A percentile compares a stretch with the other conserved stretches of the same genome.
Conservation (phyloP, 495 filamentous ascomycete genomes). For the Aspergillus affinis region DNA sequence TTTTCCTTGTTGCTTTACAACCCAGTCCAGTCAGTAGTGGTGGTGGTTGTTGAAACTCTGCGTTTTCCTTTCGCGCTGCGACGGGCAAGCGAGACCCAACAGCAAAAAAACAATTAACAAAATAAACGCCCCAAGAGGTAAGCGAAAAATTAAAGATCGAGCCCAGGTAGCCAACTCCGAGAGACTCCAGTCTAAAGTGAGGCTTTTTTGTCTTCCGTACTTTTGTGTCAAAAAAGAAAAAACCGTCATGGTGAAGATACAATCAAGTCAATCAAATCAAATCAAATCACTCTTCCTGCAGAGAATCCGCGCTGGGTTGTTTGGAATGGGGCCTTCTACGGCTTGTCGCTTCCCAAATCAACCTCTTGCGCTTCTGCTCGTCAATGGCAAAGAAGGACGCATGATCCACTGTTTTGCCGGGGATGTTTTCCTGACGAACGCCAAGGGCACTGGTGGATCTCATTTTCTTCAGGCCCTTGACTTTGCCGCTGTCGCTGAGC, state of each 20-base stretch:
- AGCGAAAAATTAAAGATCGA: slow-evolving; percentile 11
- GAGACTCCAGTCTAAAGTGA: slow-evolving; percentile 11
- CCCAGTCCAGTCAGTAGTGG: not conserved
- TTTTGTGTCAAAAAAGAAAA: slow-evolving; percentile 13
- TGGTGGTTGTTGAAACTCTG: not conserved
- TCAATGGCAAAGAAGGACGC: slow-evolving; percentile 48
- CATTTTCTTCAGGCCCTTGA: slow-evolving; percentile 49
- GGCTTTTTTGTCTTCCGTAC: slow-evolving; percentile 19
- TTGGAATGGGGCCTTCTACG: slow-evolving; percentile 41
- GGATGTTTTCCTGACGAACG: slow-evolving; percentile 26
- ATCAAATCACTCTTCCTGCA: slow-evolving; percentile 17
- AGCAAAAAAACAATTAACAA: not conserved
- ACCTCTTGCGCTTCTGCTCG: slow-evolving; percentile 46
- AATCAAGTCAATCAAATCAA: slow-evolving; percentile 6
- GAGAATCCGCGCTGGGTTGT: slow-evolving; percentile 22
- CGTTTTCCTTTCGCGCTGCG: not conserved
- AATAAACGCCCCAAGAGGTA: not conserved
- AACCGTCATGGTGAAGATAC: slow-evolving; percentile 3
- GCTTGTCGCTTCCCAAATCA: slow-evolving; percentile 48
- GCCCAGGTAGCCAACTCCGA: slow-evolving; percentile 17
- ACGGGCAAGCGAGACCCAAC: not conserved
- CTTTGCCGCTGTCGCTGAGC: slow-evolving; percentile 34
- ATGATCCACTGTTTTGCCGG: slow-evolving; percentile 24
- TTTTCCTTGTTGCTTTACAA: not conserved
- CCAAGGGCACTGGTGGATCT: slow-evolving; percentile 43